These are phyloP conservation scores for Antrodiella citrinella DNA, from an alignment of 768 basidiomycete species.

Conservation along the genomic window DNA sequence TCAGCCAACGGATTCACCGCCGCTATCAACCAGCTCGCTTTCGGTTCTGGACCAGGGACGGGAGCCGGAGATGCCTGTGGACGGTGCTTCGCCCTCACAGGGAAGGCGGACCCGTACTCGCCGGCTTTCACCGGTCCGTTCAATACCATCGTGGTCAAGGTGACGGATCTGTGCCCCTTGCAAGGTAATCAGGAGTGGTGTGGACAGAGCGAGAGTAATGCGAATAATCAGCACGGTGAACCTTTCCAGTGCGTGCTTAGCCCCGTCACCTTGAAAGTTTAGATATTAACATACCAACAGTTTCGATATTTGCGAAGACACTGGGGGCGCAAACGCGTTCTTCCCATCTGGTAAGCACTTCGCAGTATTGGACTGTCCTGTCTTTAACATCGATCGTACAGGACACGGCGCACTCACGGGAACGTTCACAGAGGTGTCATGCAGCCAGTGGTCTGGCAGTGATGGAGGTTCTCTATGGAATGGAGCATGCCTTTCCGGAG, in stretches of 20 bases:
- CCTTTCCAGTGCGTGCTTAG: slow-evolving; percentile 40
- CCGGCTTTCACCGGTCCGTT: slow-evolving; percentile 43
- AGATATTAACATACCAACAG: slow-evolving; percentile 20
- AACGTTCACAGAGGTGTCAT: slow-evolving; percentile 46
- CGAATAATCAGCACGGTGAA: slow-evolving; percentile 33
- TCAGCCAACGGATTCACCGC: slow-evolving; percentile 43
- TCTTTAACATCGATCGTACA: neutral
- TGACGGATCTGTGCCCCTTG: slow-evolving; percentile 37
- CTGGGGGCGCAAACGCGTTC: slow-evolving; percentile 42
- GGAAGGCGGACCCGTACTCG: slow-evolving; percentile 42
- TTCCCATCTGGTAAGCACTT: slow-evolving; percentile 37
- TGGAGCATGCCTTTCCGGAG: slow-evolving; percentile 44
- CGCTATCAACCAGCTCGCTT: slow-evolving; percentile 50
- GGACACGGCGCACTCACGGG: slow-evolving; percentile 46
- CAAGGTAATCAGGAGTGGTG: slow-evolving; percentile 47
- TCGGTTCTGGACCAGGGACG: slow-evolving; percentile 39
- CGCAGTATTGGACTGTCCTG: neutral
- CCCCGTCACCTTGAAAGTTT: neutral
- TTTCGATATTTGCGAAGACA: slow-evolving; percentile 56
- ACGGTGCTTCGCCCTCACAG: slow-evolving; percentile 50
- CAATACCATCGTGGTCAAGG: slow-evolving; percentile 46
- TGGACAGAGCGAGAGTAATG: slow-evolving; percentile 36
- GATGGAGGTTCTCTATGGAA: slow-evolving; percentile 37
- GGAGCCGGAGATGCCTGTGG: slow-evolving; percentile 56
- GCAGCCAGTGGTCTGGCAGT: slow-evolving; percentile 49